A percentile compares a stretch with the other conserved stretches of the same genome.
These are phyloP conservation scores for Mycosphaerella arachidis DNA, from an alignment of 2,329 filamentous ascomycete species.

Conservation along the genomic window DNA sequence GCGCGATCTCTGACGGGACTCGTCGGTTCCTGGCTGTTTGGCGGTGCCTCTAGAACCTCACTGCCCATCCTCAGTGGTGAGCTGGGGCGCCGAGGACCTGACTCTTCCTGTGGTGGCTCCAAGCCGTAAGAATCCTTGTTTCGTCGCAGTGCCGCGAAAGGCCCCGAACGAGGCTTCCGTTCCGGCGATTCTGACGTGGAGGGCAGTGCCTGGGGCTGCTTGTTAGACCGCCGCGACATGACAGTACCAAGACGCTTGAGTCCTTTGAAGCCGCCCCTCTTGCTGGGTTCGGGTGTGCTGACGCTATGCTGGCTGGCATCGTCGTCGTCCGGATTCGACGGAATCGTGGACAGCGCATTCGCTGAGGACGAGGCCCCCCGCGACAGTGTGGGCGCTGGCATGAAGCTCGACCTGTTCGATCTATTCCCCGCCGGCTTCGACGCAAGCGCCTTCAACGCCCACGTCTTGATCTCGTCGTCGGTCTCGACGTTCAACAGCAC, in stretches of 20 bases:
- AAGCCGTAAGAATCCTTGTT: constrained; percentile 57
- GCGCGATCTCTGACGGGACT: constrained; percentile 9
- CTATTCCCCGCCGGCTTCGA: constrained; percentile 12
- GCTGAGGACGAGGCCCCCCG: not conserved
- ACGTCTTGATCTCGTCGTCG: constrained; percentile 76
- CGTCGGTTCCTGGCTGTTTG: constrained; percentile 5
- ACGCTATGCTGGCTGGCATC: constrained; percentile 36
- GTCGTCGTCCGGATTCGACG: constrained; percentile 22
- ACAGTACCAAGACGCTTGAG: constrained; percentile 62
- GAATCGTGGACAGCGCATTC: constrained; percentile 18
- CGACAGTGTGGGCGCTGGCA: not conserved
- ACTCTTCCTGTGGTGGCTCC: constrained; percentile 28
- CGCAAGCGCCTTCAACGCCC: constrained; percentile 46
- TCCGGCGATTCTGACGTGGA: constrained; percentile 43
- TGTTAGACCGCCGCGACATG: constrained; percentile 57
- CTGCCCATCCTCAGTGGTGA: constrained; percentile 31
- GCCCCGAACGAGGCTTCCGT: constrained; percentile 53
- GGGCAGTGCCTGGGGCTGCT: constrained; percentile 35
- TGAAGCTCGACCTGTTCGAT: constrained; percentile 7
- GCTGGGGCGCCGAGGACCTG: constrained; percentile 24
- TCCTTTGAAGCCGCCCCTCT: constrained; percentile 47
- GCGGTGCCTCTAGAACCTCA: constrained; percentile 27
- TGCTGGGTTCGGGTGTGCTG: constrained; percentile 43
- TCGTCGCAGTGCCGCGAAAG: constrained; percentile 54
- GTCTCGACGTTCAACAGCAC: constrained; percentile 82